Base-by-base conservation (phyloP, 768 basidiomycete species). In the Mrakia gelida region DNA sequence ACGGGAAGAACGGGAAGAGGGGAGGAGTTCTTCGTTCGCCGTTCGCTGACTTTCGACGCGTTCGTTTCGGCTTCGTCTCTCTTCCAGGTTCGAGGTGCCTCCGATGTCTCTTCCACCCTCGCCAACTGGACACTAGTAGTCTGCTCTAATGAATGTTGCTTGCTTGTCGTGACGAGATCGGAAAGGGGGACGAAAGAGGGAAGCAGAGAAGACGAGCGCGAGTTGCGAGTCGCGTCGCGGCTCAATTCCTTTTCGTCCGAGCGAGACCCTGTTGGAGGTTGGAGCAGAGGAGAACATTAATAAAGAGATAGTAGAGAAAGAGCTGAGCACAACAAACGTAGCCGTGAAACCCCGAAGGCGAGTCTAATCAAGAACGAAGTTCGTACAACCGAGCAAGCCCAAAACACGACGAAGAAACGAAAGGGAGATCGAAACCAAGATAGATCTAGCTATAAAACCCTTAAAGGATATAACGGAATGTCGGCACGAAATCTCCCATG, bases 391-490 rank as follows among this genome's bases (percentile, higher is more conserved):
- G 49, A 52, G 49, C 45, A 45, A 45, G 45, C 45, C 45, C 45
- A 45, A 45, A 45, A 45, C 45, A 45, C 38, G 38, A 45, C 45
- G 45, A 45, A 45, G 45, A 15, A 45, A 45, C 2, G 28, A 59
- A 59, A 59, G 59, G 23, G 54, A 59, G 59, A n/a, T 38, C 4
- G 26, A 32, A 10, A 34, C 1, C n/a, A 5, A 10, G 18, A 26
- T 7, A 38, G 10, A 68, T 18, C 67, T 16, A 41, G 8, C 16
- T 38, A 4, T 15, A 4, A 16, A 11, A 7, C 13, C 26, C 49
- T n/a, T 75, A 75, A 34, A 68, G 18, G 21, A 52, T 73, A 45
- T 78, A 78, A 18, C 77, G 49, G 61, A 78, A 78, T 41, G 43
- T 43, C 2, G 77, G 77, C 28, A 21, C 16, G 30, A 72, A 59